Conservation (phyloP, 2,329 filamentous ascomycete species). For the Fusarium chuoi region DNA sequence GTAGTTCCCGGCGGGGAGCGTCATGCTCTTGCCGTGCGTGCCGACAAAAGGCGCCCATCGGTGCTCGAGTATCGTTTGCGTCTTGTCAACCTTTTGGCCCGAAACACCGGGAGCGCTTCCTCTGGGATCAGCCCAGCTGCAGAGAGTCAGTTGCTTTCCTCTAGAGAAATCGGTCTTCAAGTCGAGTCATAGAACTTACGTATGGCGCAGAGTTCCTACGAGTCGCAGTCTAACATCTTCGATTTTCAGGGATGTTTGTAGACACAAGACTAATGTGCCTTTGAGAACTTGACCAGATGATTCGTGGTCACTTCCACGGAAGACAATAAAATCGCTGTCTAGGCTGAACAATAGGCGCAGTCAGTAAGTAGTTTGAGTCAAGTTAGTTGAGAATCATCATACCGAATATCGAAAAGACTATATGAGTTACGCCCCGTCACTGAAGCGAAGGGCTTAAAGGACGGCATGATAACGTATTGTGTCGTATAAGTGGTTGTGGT, state of each 20-base stretch:
- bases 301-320: slow-evolving; percentile 79
- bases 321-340: slow-evolving; percentile 81
- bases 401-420: slow-evolving; percentile 69
- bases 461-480: slow-evolving; percentile 58
- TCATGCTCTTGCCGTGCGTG: slow-evolving; percentile 64
- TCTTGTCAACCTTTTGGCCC: slow-evolving; percentile 68
- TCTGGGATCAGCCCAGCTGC: slow-evolving; percentile 63
- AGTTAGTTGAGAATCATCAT: slow-evolving; percentile 40
- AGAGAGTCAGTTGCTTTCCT: slow-evolving; percentile 24
- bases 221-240: slow-evolving; percentile 79
- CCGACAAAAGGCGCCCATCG: slow-evolving; percentile 75
- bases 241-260: slow-evolving; percentile 74
- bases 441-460: slow-evolving; percentile 65
- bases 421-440: slow-evolving; percentile 62
- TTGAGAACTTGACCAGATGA: slow-evolving; percentile 79
- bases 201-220: slow-evolving; percentile 72
- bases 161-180: slow-evolving; percentile 1
- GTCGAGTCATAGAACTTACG: slow-evolving; percentile 60
- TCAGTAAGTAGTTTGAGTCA: slow-evolving; percentile 1
- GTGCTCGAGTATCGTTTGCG: slow-evolving; percentile 71
- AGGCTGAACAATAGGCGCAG: slow-evolving; percentile 60
- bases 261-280: slow-evolving; percentile 78
- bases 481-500: slow-evolving; percentile 15
- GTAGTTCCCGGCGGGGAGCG: slow-evolving; percentile 79
- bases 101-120: slow-evolving; percentile 68